Conservation (phyloP, 2,329 filamentous ascomycete species). For the Botrytis medusae region DNA sequence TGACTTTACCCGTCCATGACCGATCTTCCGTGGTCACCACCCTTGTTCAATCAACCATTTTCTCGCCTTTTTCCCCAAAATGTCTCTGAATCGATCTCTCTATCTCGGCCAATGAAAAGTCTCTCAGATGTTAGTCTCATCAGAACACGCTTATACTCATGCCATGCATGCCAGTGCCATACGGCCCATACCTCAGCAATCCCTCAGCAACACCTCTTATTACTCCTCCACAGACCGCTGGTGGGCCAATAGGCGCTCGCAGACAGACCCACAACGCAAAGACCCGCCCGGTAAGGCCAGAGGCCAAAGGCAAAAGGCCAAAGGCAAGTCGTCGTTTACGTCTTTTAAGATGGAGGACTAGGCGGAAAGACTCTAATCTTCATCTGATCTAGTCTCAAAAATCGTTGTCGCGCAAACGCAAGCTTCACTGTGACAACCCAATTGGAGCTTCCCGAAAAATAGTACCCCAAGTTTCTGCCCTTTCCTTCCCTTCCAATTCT, state of each 20-base stretch:
- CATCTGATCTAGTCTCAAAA: slow-evolving; percentile 16
- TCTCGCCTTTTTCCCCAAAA: slow-evolving; percentile 15
- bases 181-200: too few relatives aligned
- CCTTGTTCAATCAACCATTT: background rate
- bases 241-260: too few relatives aligned
- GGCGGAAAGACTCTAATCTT: background rate
- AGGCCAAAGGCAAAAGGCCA: background rate
- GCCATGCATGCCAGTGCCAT: too few relatives aligned
- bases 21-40: background rate
- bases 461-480: slow-evolving; percentile 23
- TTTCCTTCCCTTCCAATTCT: background rate
- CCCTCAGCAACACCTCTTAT: too few relatives aligned
- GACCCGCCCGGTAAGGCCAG: background rate
- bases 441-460: slow-evolving; percentile 26
- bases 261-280: background rate
- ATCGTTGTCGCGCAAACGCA: slow-evolving; percentile 15
- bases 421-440: slow-evolving; percentile 23
- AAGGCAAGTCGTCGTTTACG: background rate
- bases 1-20: background rate
- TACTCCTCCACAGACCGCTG: too few relatives aligned
- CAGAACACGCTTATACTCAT: background rate
- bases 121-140: background rate
- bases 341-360: background rate
- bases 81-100: slow-evolving; percentile 1
- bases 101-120: slow-evolving; percentile 4